Evolutionary conservation across 2,329 filamentous ascomycete genomes (phyloP), one percentile per base, ranked within the genome.

Genomic region (Aspergillus sp.): DNA sequence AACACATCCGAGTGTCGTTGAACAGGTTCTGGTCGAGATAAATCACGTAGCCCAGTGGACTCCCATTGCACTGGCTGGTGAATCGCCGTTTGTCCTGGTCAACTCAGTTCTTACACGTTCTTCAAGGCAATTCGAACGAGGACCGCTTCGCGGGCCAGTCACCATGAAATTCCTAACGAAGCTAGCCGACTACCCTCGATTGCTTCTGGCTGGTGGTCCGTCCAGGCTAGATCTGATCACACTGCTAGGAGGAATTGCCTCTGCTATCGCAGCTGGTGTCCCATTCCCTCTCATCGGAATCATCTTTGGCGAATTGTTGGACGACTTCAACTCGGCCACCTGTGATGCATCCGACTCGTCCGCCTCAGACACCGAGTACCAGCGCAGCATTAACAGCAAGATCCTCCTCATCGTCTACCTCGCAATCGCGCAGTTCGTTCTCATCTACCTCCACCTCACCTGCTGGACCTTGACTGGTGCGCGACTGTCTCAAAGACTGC

Each of bases 381-480:
- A 65, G 36, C 20, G 47, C 14, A 55, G 54, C 14, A 66, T 69
- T 42, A 68, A 84, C 64, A 63, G 72, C 46, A 86, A 83, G 61
- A 80, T 89, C 36, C 66, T 87, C 64, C 60, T 80, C 45, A 74
- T 88, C 19, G 79, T 86, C 13, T 86, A 85, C 63, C 77, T 89
- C 35, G 82, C 82, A 17, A 81, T 86, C 52, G 84, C 79, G 24
- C 80, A 82, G 54, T 85, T 89, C 59, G 75, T 77, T 36, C 72
- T 82, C 52, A 86, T 88, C 57, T 90, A 88, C 66, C 69, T 77
- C 49, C 82, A 88, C 62, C 76, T 84, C 26, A 73, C 81, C 9
- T 85, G 80, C 58, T 89, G 84, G 84, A 83, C 77, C 56, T 73
- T 88, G 58, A 78, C 81, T 54, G 84, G 84, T 50, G 83, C 84